Evolutionary conservation across 2,329 filamentous ascomycete genomes (phyloP), one percentile per base, ranked within the genome.

Genomic region (Macrophomina phaseolina): DNA sequence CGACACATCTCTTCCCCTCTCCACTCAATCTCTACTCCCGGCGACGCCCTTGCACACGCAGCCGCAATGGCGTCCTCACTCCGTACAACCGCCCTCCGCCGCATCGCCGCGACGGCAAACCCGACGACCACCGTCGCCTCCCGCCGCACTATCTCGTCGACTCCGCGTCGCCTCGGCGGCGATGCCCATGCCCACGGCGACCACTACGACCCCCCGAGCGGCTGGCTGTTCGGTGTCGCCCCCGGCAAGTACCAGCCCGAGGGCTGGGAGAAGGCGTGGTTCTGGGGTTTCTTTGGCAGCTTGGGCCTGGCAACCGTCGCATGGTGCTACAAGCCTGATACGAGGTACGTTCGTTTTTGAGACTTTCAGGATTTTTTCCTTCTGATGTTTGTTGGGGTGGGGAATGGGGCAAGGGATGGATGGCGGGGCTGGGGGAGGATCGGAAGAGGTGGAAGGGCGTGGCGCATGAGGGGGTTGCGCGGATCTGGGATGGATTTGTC

Each of bases 261-360:
- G 83, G 95, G 94, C 63, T 99, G 95, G 95, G 95, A 99, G 86
- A 89, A 85, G 71, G 82, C 93, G 66, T 94, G 91, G 84, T 90
- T 90, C 78, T 92, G 91, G 78, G 93, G 94, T 60, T 93, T 97
- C 81, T 91, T 90, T 78, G 92, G 92, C 65, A 90, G 89, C 75
- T 81, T 97, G 75, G 81, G 88, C 34, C 84, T 93, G 71, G 90
- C 89, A 65, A 88, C 87, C 69, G 84, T 97, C 71, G 92, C 91
- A 71, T 93, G 97, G 82, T 93, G 92, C 69, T 98, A 95, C 80
- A 98, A 98, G 89, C 95, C 95, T 64, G 95, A 99, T 86, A 98
- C 94, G 70, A 97, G 93, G 95, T 99, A 86, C 84, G 94, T 93
- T 63, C 34, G 42, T 51, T 60, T 42, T 45, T 56, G 12, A 34